Evolutionary conservation across 2,329 filamentous ascomycete species (phyloP), one percentile per base, ranked within the genome.

Genomic region (Hypoxylon sp.): DNA sequence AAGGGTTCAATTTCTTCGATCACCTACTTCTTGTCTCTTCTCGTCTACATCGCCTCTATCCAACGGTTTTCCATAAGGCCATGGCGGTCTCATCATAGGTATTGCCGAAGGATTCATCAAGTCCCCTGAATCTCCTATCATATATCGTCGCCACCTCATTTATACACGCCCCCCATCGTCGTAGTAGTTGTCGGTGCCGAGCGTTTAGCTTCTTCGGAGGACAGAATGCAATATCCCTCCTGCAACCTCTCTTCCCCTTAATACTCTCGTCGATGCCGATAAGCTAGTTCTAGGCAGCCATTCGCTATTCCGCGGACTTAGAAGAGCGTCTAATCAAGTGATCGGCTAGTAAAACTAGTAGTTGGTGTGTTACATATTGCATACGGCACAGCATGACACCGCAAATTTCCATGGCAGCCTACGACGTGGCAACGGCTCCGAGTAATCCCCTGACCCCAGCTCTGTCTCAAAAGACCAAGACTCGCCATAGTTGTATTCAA

Each of bases 321-420:
- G 7, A 37, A 20, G n/a, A n/a, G n/a, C n/a, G 17, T 49, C 56
- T 20, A 43, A 20, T n/a, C 24, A 10, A 32, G 58, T 20, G 37
- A 41, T 20, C 32, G 13, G 13, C 11, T 37, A 32, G 49, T 24
- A 34, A 37, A 41, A 22, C 19, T 11, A 48, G 30, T 19, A 34
- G 47, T 17, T 28, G 32, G 47, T 53, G 43, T 41, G 52, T 57
- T 50, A 24, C 53, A 57, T 57, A 48, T 57, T 50, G 19, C 53
- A 57, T 57, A 54, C 49, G 62, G 62, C 62, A 47, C 57, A 61
- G 57, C 37, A 56, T 24, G 15, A 47, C 43, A 17, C 11, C 20
- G 26, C 34, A 30, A 30, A 37, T 19, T n/a, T 43, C 43, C 22
- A 37, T 13, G 48, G 13, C 8, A 10, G 15, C 8, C 48, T 10